Conservation (phyloP, 257 asterid genomes). For the Buddleja alternifolia region DNA sequence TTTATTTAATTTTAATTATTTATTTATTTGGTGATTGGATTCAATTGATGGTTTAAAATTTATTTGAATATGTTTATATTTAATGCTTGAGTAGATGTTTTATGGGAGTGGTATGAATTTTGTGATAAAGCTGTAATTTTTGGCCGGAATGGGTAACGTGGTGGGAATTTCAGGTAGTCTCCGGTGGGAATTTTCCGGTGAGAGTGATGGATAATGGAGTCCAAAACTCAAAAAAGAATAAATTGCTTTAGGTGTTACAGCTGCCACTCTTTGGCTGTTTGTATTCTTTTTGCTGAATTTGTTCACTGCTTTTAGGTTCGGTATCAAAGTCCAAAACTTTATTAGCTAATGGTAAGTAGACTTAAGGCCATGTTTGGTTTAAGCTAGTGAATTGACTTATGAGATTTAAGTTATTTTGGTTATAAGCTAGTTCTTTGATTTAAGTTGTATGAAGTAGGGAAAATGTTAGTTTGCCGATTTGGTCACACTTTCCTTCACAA, state of each 20-base stretch:
- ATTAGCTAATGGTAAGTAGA: constrained; percentile 10
- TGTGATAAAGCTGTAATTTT: constrained; percentile 2
- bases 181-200: constrained; percentile 25
- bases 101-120: constrained; percentile 24
- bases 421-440: not conserved
- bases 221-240: constrained; percentile 20
- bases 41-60: not conserved
- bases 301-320: not conserved
- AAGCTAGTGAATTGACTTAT: not conserved
- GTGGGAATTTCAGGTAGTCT: constrained; percentile 18
- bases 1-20: not conserved
- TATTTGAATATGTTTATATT: not conserved
- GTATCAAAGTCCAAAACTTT: not conserved
- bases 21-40: not conserved
- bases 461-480: no score
- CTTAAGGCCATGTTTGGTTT: not conserved
- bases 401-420: not conserved
- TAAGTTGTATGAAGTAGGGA: no score
- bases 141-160: constrained; percentile 23
- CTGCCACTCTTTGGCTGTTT: constrained; percentile 39
- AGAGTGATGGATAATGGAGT: constrained; percentile 30
- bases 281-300: not conserved
- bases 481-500: no score
- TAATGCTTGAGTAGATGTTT: not conserved
- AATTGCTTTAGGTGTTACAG: constrained; percentile 39